Base-by-base conservation (phyloP, 768 basidiomycete genomes). In the Cystofilobasidium capitatum region DNA sequence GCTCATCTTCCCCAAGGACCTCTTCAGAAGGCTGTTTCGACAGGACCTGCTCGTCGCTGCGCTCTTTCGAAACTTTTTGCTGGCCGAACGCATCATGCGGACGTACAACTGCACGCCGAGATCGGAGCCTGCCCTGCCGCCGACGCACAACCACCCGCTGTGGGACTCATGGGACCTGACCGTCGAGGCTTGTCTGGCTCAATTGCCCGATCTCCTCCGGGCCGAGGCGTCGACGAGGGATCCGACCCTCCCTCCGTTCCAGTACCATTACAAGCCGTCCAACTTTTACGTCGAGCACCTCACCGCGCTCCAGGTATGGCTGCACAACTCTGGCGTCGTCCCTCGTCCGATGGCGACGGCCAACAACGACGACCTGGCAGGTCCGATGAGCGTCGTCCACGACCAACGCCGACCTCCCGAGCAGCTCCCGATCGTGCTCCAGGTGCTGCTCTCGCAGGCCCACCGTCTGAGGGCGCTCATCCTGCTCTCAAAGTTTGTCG, bases 161-260 rank as follows among this genome's bases (percentile, higher is more conserved):
- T 99, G 96, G 96, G 86, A 88, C 33, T 88, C 91, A 5, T 99
- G 96, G 96, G 96, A 98, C 78, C 83, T 96, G 16, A 94, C 94
- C 0, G 88, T 99, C 3, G 94, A 99, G 75, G 85, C 88, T 10
- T 94, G 91, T 74, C 80, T 99, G 37, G 84, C 90, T 12, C 96
- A 98, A 76, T 82, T 99, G n/a, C 92, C 92, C 1, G 85, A 88
- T 6, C 79, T 98, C 24, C 79, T 94, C 58, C 74, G 69, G 24
- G 70, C 73, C 22, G 72, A 75, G 49, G 74, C 71, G 49, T 79
- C 62, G 75, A 74, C 29, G 71, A 78, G 72, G 35, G 69, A 71
- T 69, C 49, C 71, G 70, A n/a, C 71, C 0, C 80, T 82, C 37
- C 81, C 82, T 58, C 82, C 85, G 3, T 86, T 88, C 72, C 79